A percentile compares a stretch with the other conserved stretches of the same genome.
These are phyloP conservation scores for Boletus subparvulus DNA, from an alignment of 768 basidiomycete genomes.

Conservation along the genomic window DNA sequence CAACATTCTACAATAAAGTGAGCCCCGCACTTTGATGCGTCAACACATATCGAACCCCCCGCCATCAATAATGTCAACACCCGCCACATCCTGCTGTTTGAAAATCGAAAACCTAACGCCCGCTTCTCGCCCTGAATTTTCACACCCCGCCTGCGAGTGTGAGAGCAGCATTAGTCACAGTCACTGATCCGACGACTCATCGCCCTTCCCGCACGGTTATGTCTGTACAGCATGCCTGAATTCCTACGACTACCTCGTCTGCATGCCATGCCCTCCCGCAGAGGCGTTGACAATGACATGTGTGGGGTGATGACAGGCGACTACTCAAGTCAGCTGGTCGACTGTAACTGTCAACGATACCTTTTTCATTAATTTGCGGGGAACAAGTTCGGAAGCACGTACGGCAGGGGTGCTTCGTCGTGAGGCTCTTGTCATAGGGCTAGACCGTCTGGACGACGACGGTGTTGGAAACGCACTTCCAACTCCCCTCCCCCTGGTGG, in stretches of 20 bases:
- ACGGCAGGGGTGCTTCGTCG: conserved; percentile 27
- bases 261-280: background rate
- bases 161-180: background rate
- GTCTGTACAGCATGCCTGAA: background rate
- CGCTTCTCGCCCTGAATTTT: conserved; percentile 32
- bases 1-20: background rate
- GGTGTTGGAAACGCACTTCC: conserved; percentile 32
- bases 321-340: conserved; percentile 13
- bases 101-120: conserved; percentile 32
- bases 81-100: conserved; percentile 17
- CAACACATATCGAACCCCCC: conserved; percentile 11
- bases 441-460: conserved; percentile 32
- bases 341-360: conserved; percentile 14
- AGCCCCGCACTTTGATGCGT: conserved; percentile 28
- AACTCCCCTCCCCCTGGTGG: conserved; percentile 25
- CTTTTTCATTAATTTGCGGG: conserved; percentile 29
- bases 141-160: conserved; percentile 17
- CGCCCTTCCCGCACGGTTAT: too few relatives aligned
- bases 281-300: background rate
- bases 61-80: conserved; percentile 16
- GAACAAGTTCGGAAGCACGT: conserved; percentile 17
- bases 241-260: background rate
- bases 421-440: conserved; percentile 33
- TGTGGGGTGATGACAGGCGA: background rate
- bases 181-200: too few relatives aligned